Conservation (phyloP, 2,329 filamentous ascomycete genomes). For the Onygena corvina region DNA sequence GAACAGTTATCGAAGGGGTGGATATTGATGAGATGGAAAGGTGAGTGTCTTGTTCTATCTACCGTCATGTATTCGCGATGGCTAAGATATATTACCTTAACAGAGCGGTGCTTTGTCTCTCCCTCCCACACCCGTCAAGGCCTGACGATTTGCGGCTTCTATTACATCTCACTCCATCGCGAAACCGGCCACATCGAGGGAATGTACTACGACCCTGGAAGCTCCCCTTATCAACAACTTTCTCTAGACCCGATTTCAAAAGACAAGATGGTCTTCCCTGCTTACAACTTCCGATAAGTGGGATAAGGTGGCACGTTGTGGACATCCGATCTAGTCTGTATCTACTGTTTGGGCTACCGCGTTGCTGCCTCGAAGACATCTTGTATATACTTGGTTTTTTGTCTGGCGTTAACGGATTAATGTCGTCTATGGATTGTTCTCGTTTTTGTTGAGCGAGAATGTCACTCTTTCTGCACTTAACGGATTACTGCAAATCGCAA, state of each 20-base stretch:
- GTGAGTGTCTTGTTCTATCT: conserved; percentile 19
- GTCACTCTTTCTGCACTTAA: too few relatives aligned
- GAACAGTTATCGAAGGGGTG: conserved; percentile 33
- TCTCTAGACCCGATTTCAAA: conserved; percentile 31
- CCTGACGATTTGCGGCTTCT: conserved; percentile 41
- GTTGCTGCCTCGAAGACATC: background rate
- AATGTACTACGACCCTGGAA: conserved; percentile 40
- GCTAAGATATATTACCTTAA: background rate
- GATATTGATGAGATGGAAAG: conserved; percentile 44
- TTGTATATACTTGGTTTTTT: background rate
- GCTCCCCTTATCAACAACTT: conserved; percentile 39
- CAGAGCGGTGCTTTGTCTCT: conserved; percentile 40
- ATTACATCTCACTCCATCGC: conserved; percentile 39
- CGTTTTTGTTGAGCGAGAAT: background rate
- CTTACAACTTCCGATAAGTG: conserved; percentile 34
- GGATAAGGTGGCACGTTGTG: too few relatives aligned
- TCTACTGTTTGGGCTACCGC: background rate
- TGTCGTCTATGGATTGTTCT: too few relatives aligned
- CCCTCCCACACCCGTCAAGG: conserved; percentile 36
- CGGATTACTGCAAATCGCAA: too few relatives aligned
- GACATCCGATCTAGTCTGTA: background rate
- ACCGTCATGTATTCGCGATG: background rate
- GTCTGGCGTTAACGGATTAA: background rate
- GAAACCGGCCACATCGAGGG: conserved; percentile 37
- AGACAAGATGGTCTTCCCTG: conserved; percentile 31